phyloP scores from a whole-genome alignment of 1,139 yeast genomes.

The Candida neerlandica region DNA sequence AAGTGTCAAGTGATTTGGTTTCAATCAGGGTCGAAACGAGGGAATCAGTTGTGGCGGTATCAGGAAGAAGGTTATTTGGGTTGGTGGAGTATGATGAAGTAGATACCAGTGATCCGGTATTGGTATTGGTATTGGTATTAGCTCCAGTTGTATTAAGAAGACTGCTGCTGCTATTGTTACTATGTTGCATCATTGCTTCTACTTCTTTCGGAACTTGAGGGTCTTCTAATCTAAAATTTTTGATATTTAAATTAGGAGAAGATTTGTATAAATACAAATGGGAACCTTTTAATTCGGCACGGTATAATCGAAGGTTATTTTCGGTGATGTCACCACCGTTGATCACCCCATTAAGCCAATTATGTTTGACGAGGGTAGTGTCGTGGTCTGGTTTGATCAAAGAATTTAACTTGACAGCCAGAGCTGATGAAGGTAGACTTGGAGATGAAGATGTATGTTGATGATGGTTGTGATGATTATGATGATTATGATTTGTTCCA shows the following conservation, averaged over 20 bases:
- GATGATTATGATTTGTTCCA: neutral
- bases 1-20: constrained; percentile 4
- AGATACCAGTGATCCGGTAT: neutral
- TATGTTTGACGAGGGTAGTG: constrained; percentile 31
- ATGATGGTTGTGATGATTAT: neutral
- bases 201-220: constrained; percentile 6
- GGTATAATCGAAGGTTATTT: constrained; percentile 46
- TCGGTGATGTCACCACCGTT: constrained; percentile 43
- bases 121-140: neutral
- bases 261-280: constrained; percentile 58
- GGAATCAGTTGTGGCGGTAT: neutral
- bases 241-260: constrained; percentile 50
- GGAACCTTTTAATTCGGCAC: constrained; percentile 70
- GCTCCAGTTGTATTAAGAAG: neutral
- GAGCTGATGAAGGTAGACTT: neutral
- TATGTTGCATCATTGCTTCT: constrained; percentile 4
- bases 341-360: constrained; percentile 47
- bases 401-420: constrained; percentile 13
- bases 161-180: neutral
- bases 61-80: neutral
- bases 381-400: constrained; percentile 42
- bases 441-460: neutral
- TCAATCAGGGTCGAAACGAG: constrained; percentile 2
- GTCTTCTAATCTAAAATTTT: constrained; percentile 37
- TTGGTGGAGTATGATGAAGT: neutral